phyloP scores from a whole-genome alignment of 2,329 filamentous ascomycete genomes.

The Dothideomycetes sp. region DNA sequence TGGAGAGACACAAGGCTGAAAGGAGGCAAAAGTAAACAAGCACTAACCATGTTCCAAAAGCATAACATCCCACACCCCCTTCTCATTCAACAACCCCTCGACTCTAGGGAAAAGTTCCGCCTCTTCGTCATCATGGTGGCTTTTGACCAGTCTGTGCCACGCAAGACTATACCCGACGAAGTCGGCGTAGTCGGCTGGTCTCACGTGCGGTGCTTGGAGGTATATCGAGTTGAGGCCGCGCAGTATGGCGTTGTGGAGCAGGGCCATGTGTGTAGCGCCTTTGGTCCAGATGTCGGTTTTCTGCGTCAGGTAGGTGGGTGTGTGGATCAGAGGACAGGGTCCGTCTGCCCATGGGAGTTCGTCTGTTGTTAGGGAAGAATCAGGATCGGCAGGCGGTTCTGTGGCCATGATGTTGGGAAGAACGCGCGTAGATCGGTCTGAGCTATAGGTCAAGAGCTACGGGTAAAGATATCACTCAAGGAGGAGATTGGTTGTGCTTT shows the following conservation, averaged over 20 bases:
- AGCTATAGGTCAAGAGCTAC: too few relatives aligned
- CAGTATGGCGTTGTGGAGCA: conserved; percentile 29
- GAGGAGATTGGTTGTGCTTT: too few relatives aligned
- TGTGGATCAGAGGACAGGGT: conserved; percentile 1
- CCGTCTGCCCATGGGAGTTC: conserved; percentile 2
- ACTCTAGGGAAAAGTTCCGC: conserved; percentile 6
- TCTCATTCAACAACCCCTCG: conserved; percentile 2
- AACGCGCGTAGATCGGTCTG: too few relatives aligned
- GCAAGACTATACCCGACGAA: conserved; percentile 4
- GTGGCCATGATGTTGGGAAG: too few relatives aligned
- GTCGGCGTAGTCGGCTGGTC: conserved; percentile 1
- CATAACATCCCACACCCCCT: conserved; percentile 3
- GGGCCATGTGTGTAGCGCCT: conserved; percentile 24
- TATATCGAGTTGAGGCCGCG: conserved; percentile 31
- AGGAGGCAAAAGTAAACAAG: not conserved
- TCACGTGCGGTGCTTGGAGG: conserved; percentile 24
- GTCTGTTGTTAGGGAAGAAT: too few relatives aligned
- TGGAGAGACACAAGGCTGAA: not conserved
- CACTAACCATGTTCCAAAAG: conserved; percentile 2
- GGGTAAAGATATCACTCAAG: too few relatives aligned
- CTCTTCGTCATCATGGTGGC: conserved; percentile 5
- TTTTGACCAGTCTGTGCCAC: conserved; percentile 4
- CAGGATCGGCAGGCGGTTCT: too few relatives aligned
- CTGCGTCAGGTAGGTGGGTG: not conserved
- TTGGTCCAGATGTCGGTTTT: conserved; percentile 6